These are phyloP conservation scores for Sonneratia alba DNA, from an alignment of 345 rosid genomes.

Conservation along the genomic window DNA sequence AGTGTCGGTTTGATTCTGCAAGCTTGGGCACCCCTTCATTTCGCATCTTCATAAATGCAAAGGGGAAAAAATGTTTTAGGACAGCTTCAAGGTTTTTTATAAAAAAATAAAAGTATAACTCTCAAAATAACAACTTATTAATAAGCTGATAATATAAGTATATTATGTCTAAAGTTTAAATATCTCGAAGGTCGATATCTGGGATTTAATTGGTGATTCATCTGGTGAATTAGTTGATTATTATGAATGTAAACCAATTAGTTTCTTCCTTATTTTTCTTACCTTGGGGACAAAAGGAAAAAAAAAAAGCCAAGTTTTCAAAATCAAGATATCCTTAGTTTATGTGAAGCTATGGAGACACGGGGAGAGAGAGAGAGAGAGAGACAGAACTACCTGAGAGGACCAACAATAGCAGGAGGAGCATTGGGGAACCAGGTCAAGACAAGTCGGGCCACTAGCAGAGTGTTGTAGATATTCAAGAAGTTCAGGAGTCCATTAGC, in stretches of 20 bases:
- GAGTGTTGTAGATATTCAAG: constrained; percentile 70
- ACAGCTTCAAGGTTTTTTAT: too few relatives aligned
- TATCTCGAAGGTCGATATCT: too few relatives aligned
- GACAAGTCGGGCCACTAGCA: constrained; percentile 73
- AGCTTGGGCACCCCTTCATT: neutral
- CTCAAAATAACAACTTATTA: too few relatives aligned
- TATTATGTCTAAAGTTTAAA: too few relatives aligned
- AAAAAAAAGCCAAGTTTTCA: neutral
- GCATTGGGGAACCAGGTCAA: constrained; percentile 95
- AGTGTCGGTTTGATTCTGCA: neutral
- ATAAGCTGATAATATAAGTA: too few relatives aligned
- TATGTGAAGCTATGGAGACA: neutral
- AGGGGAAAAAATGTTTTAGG: too few relatives aligned
- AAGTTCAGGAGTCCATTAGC: constrained; percentile 72
- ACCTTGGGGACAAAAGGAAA: neutral
- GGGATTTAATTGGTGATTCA: too few relatives aligned
- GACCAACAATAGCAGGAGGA: constrained; percentile 89
- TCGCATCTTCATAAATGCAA: too few relatives aligned
- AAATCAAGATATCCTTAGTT: neutral
- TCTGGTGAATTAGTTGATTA: neutral
- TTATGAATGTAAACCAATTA: neutral
- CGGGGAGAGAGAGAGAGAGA: neutral
- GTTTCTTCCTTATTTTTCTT: neutral
- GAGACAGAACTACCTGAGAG: constrained; percentile 60
- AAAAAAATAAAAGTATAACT: too few relatives aligned